Evolutionary conservation across 768 basidiomycete genomes (phyloP).

Genomic region (Psilocybe subaeruginosa): DNA sequence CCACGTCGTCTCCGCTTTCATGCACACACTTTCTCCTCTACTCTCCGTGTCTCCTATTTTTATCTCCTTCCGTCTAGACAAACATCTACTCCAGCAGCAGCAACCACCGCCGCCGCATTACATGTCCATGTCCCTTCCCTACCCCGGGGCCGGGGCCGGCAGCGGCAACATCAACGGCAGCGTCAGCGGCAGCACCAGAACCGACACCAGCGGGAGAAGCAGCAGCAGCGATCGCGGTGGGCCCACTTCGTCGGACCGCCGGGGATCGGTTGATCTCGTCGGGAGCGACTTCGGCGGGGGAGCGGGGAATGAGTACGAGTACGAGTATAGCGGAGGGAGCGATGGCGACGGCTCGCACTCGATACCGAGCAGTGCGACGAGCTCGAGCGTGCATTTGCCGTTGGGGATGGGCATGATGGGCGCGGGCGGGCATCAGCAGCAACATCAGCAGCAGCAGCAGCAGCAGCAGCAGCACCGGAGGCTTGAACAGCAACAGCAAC

Average conservation of each 20-base stretch:
- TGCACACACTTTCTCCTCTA: not conserved
- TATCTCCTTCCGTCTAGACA: not conserved
- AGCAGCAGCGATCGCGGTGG: not conserved
- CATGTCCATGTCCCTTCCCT: conserved; percentile 9
- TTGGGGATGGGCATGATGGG: not conserved
- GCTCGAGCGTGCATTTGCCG: conserved; percentile 15
- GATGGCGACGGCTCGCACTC: conserved; percentile 30
- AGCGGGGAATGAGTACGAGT: not conserved
- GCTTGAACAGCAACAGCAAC: not conserved
- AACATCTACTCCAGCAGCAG: not conserved
- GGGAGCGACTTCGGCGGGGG: not conserved
- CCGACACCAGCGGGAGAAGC: not conserved
- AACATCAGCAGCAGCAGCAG: conserved; percentile 3
- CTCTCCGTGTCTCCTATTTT: not conserved
- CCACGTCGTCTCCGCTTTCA: not conserved
- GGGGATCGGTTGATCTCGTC: too few relatives aligned
- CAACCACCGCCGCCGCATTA: conserved; percentile 2
- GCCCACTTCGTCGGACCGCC: not conserved
- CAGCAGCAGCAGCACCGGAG: conserved; percentile 4
- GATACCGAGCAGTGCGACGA: conserved; percentile 30
- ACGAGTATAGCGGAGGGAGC: not conserved
- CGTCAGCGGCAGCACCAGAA: not conserved
- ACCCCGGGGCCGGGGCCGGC: not conserved
- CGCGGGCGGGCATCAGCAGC: not conserved
- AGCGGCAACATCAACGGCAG: not conserved